A percentile compares a stretch with the other conserved stretches of the same genome.
Conservation (phyloP, 2,329 filamentous ascomycete species). For the Pyricularia grisea region DNA sequence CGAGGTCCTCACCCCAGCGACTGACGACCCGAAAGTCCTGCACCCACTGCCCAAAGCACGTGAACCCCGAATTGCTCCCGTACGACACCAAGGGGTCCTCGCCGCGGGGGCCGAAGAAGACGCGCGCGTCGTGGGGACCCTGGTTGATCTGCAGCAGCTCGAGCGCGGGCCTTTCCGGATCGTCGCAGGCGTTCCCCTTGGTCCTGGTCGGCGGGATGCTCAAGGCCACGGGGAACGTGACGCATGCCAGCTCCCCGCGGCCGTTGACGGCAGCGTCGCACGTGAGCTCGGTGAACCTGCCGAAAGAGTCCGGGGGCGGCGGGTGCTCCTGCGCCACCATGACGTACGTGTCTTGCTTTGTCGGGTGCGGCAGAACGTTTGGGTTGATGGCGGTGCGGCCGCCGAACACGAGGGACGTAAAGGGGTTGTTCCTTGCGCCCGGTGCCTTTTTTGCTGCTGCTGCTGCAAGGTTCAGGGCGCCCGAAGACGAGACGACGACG, state of each 20-base stretch:
- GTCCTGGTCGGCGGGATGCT: constrained; percentile 35
- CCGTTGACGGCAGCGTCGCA: constrained; percentile 39
- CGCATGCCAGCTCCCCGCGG: constrained; percentile 29
- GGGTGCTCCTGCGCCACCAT: constrained; percentile 38
- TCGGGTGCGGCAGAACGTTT: constrained; percentile 48
- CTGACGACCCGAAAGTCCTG: constrained; percentile 42
- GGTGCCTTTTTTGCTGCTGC: too few species aligned
- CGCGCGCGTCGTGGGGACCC: constrained; percentile 49
- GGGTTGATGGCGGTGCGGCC: constrained; percentile 36
- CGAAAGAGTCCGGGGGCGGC: constrained; percentile 13
- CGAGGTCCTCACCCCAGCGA: constrained; percentile 25
- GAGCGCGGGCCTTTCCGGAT: constrained; percentile 12
- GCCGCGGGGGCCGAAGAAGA: constrained; percentile 41
- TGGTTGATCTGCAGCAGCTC: constrained; percentile 30
- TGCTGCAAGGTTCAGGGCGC: not conserved
- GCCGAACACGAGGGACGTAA: constrained; percentile 39
- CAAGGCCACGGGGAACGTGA: constrained; percentile 25
- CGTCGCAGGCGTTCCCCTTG: constrained; percentile 32
- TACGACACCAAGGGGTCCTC: constrained; percentile 32
- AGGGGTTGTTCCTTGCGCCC: constrained; percentile 20
- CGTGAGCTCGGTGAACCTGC: constrained; percentile 31
- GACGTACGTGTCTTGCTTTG: constrained; percentile 34
- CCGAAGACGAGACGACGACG: not conserved
- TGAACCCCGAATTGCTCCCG: constrained; percentile 43
- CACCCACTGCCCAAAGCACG: constrained; percentile 48